Conservation (phyloP, 352 stramenopile genomes). For the Phytopythium chamaehyphon region DNA sequence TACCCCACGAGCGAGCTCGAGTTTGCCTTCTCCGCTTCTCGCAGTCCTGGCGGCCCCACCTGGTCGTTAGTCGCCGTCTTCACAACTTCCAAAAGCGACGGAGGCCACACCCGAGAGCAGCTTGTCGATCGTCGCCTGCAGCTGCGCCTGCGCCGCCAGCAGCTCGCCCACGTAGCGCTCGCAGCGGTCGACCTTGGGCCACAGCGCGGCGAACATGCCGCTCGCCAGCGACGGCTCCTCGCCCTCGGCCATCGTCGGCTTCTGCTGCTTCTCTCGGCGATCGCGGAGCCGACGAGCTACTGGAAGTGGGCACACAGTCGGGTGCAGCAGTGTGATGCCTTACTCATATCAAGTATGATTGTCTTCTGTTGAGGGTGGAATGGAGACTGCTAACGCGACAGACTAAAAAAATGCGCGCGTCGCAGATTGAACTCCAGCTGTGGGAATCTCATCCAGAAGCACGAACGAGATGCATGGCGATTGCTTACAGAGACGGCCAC, state of each 20-base stretch:
- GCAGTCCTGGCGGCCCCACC: constrained; percentile 29
- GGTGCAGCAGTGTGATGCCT: too few species aligned
- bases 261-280: too few species aligned
- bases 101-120: constrained; percentile 41
- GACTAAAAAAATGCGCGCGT: too few species aligned
- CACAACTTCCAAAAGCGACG: background rate
- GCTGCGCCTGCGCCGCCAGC: constrained; percentile 60
- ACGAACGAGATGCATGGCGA: too few species aligned
- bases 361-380: too few species aligned
- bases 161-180: constrained; percentile 73
- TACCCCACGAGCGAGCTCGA: constrained; percentile 59
- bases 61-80: background rate
- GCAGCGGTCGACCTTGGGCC: constrained; percentile 81
- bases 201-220: constrained; percentile 78
- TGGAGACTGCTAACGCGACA: too few species aligned
- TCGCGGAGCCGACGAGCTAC: too few species aligned
- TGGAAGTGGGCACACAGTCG: too few species aligned
- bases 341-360: too few species aligned
- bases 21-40: constrained; percentile 56
- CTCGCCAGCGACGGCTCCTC: constrained; percentile 1
- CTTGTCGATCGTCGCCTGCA: constrained; percentile 62
- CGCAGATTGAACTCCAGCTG: too few species aligned
- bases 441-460: too few species aligned
- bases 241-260: background rate
- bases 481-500: too few species aligned